These are phyloP conservation scores for Plasmodium adleri DNA, from an alignment of 169 alveolate genomes.

Conservation along the genomic window DNA sequence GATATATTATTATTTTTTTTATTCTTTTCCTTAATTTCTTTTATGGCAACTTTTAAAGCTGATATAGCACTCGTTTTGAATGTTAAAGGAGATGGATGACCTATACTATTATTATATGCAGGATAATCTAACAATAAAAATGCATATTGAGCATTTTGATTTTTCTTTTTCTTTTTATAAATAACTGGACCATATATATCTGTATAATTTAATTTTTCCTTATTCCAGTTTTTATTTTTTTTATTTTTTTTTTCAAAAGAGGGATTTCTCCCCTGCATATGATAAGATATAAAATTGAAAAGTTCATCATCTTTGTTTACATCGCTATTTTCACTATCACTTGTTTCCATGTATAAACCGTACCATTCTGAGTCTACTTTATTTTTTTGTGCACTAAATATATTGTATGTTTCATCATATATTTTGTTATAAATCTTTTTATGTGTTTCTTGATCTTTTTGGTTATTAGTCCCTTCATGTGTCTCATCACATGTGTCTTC, in stretches of 20 bases:
- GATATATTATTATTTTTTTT: not conserved
- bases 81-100: conserved; percentile 75
- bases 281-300: conserved; percentile 60
- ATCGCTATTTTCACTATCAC: conserved; percentile 35
- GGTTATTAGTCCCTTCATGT: not conserved
- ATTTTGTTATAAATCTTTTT: not conserved
- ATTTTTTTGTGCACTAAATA: not conserved
- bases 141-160: conserved; percentile 28
- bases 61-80: conserved; percentile 65
- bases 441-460: not conserved
- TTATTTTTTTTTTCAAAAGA: conserved; percentile 53
- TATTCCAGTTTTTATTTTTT: conserved; percentile 5
- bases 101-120: conserved; percentile 62
- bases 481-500: not conserved
- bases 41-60: conserved; percentile 69
- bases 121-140: conserved; percentile 71
- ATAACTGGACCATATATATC: conserved; percentile 70
- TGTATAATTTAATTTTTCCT: conserved; percentile 46
- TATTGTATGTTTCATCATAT: not conserved
- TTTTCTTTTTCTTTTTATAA: conserved; percentile 21
- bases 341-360: conserved; percentile 50
- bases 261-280: conserved; percentile 75
- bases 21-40: conserved; percentile 20
- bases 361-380: not conserved
- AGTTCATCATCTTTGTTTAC: conserved; percentile 19